Evolutionary conservation across 768 basidiomycete genomes (phyloP).

Genomic region (Lanmaoa pseudosensibilis): DNA sequence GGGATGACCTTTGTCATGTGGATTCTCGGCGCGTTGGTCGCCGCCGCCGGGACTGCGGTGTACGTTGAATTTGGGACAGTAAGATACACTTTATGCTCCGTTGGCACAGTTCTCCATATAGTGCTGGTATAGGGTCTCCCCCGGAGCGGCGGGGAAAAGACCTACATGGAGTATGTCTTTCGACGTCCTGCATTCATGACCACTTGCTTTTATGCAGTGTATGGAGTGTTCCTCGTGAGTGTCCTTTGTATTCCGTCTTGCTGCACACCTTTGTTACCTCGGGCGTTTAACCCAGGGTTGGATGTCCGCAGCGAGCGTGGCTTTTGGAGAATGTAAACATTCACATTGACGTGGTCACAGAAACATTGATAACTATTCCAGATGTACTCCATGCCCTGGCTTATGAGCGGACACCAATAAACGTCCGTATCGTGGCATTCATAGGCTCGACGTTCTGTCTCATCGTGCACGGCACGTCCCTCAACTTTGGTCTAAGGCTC

Average conservation of each 20-base stretch:
- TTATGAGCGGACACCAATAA: constrained; percentile 43
- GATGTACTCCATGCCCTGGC: constrained; percentile 59
- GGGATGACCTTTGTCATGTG: constrained; percentile 70
- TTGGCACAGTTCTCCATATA: neutral
- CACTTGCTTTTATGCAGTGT: constrained; percentile 59
- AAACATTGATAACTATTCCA: constrained; percentile 27
- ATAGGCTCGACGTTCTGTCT: constrained; percentile 56
- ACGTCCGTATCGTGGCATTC: constrained; percentile 55
- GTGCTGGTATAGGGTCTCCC: constrained; percentile 54
- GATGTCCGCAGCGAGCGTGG: constrained; percentile 57
- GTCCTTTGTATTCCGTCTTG: neutral
- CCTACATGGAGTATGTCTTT: constrained; percentile 73
- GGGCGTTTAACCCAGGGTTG: constrained; percentile 44
- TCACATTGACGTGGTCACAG: neutral
- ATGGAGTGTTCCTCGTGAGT: constrained; percentile 57
- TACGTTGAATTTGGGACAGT: constrained; percentile 79
- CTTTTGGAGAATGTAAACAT: constrained; percentile 71
- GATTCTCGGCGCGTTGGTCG: constrained; percentile 65
- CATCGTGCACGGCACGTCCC: constrained; percentile 53
- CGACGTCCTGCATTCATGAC: constrained; percentile 58
- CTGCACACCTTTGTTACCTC: neutral
- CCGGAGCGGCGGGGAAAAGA: constrained; percentile 73
- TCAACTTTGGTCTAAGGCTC: constrained; percentile 56
- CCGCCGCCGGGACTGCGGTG: constrained; percentile 65
- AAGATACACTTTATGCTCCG: constrained; percentile 10